A percentile compares a stretch with the other conserved stretches of the same genome.
phyloP scores from a whole-genome alignment of 2,329 filamentous ascomycete species.

The Pseudogymnoascus sp. region DNA sequence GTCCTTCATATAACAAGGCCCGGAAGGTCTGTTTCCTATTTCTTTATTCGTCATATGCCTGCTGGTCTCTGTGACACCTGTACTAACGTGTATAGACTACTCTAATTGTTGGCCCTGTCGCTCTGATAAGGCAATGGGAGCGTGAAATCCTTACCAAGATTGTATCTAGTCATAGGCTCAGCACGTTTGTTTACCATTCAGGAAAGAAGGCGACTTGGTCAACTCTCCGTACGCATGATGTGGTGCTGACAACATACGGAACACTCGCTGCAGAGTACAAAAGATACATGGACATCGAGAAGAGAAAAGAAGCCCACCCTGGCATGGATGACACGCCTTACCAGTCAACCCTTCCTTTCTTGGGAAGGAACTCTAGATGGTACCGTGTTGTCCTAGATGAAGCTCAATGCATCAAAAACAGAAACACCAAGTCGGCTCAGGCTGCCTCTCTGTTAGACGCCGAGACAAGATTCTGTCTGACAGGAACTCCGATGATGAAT shows the following conservation, averaged over 20 bases:
- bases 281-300: slow-evolving; percentile 32
- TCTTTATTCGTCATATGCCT: background rate
- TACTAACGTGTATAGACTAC: slow-evolving; percentile 54
- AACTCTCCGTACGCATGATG: slow-evolving; percentile 57
- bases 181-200: slow-evolving; percentile 62
- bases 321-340: slow-evolving; percentile 27
- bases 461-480: slow-evolving; percentile 63
- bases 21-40: slow-evolving; percentile 12
- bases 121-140: slow-evolving; percentile 77
- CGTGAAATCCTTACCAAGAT: slow-evolving; percentile 68
- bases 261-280: slow-evolving; percentile 57
- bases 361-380: slow-evolving; percentile 55
- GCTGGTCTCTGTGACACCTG: background rate
- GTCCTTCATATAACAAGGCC: background rate
- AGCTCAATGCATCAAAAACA: slow-evolving; percentile 75
- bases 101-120: slow-evolving; percentile 74
- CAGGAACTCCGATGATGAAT: slow-evolving; percentile 87
- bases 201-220: slow-evolving; percentile 51
- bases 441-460: slow-evolving; percentile 52
- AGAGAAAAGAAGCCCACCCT: slow-evolving; percentile 20
- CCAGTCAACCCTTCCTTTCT: slow-evolving; percentile 42
- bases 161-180: slow-evolving; percentile 49
- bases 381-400: slow-evolving; percentile 70
- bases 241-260: slow-evolving; percentile 73
- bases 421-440: slow-evolving; percentile 50